These are phyloP conservation scores for Microstroma glucosiphilum DNA, from an alignment of 1,284 basidiomycete genomes.

Conservation along the genomic window DNA sequence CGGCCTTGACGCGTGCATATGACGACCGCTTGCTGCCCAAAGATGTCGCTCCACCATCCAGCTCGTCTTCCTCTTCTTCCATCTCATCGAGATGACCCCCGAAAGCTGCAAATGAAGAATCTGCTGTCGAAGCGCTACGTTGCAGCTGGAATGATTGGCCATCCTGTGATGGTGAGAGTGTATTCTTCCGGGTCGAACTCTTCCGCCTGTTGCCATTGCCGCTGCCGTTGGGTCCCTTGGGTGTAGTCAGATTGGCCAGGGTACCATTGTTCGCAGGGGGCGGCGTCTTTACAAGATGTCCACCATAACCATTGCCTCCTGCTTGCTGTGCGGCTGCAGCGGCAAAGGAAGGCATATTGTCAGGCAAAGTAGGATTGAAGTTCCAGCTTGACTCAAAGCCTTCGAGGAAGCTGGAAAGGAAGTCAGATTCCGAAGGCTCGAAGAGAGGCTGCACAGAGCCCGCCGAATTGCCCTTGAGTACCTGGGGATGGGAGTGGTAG, in stretches of 20 bases:
- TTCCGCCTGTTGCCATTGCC: too few relatives aligned
- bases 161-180: too few relatives aligned
- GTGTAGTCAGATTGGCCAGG: too few relatives aligned
- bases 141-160: too few relatives aligned
- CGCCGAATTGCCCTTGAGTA: not conserved
- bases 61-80: conserved; percentile 3
- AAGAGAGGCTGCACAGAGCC: conserved; percentile 19
- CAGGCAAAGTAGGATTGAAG: conserved; percentile 38
- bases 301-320: conserved; percentile 8
- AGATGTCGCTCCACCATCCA: too few relatives aligned
- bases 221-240: too few relatives aligned
- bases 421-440: conserved; percentile 32
- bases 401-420: conserved; percentile 37
- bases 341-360: conserved; percentile 42
- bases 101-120: too few relatives aligned
- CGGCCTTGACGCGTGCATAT: too few relatives aligned
- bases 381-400: conserved; percentile 37
- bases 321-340: conserved; percentile 28
- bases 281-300: not conserved
- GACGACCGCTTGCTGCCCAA: too few relatives aligned
- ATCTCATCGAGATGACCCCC: conserved; percentile 23
- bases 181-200: too few relatives aligned
- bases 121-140: too few relatives aligned
- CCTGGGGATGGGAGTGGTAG: not conserved
- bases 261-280: too few relatives aligned